Base-by-base conservation (phyloP, 208 protist genomes). In the Trypanosoma rangeli region DNA sequence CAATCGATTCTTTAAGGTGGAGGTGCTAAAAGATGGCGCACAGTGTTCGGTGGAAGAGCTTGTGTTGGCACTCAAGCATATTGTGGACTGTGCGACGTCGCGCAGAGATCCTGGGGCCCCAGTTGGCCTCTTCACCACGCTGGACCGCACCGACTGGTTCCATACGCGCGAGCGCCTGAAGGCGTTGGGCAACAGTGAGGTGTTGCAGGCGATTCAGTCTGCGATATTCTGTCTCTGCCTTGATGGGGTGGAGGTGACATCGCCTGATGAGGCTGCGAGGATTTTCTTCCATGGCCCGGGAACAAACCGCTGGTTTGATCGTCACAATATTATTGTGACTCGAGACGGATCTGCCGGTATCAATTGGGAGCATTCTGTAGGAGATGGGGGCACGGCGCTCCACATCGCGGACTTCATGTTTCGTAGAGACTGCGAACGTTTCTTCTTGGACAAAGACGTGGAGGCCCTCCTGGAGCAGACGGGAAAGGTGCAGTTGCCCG, bases 291-390 rank as follows among this genome's bases (percentile, higher is more conserved):
- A 85, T 59, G 80, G 76, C 12, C 56, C 64, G 4, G 80, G 74
- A 7, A 76, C 68, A 33, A 85, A 85, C 42, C 69, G 80, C 22
- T 85, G 80, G 80, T 85, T 85, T 76, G 80, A 85, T 59, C 69
- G 76, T 58, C 70, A 85, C 57, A 82, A 85, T 39, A 61, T 85
- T 20, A 85, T 85, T 64, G 77, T 85, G 22, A 68, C 58, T 16
- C 33, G 57, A 28, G 79, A 85, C 56, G 80, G 78, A 9, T 37
- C 39, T 35, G 80, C 80, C 33, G 80, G 80, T 16, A 72, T 84
- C 39, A 83, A 81, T 48, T 85, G 70, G 67, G 73, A 85, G 54
- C 80, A 85, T 31, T 65, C 78, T 20, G 74, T 83, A 16, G 78
- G 33, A 29, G 80, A 85, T 70, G 80, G 80, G 31, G 74, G 78